Conservation (phyloP, 768 basidiomycete genomes). For the Lactifluus piperatus region DNA sequence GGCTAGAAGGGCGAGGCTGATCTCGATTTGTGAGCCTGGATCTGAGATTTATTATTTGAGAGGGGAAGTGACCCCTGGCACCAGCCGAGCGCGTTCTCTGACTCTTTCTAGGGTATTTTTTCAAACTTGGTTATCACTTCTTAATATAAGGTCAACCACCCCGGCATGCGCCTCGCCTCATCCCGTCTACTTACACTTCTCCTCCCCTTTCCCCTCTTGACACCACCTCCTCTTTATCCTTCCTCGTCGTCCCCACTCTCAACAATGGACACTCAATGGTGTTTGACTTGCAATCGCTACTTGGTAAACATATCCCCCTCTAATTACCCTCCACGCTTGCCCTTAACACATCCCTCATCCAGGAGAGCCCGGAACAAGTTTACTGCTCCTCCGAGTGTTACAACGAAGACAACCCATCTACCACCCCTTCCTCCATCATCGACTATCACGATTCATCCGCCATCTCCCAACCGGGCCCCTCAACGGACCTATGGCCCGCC, state of each 20-base stretch:
- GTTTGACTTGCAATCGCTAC: conserved; percentile 53
- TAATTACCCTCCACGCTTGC: background rate
- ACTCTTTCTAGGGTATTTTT: conserved; percentile 3
- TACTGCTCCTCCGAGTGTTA: conserved; percentile 50
- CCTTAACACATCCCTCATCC: conserved; percentile 21
- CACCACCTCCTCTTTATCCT: conserved; percentile 8
- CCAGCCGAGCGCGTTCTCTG: background rate
- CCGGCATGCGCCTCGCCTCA: conserved; percentile 4
- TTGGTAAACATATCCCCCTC: conserved; percentile 35
- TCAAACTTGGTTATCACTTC: background rate
- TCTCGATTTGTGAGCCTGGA: conserved; percentile 12
- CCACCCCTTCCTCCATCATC: conserved; percentile 12
- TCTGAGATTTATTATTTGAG: conserved; percentile 20
- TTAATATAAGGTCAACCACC: conserved; percentile 14
- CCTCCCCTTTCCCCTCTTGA: conserved; percentile 13
- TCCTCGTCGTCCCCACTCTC: conserved; percentile 11
- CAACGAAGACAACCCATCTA: conserved; percentile 26
- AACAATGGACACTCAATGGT: conserved; percentile 63
- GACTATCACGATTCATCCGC: conserved; percentile 5
- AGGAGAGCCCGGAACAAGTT: conserved; percentile 30
- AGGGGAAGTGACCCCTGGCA: conserved; percentile 6
- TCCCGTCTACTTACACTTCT: background rate
- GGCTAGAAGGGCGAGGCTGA: conserved; percentile 17
- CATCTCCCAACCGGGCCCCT: conserved; percentile 5
- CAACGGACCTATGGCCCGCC: conserved; percentile 23